These are phyloP conservation scores for Crataegus laevigata DNA, from an alignment of 306 rosid species.

Conservation along the genomic window DNA sequence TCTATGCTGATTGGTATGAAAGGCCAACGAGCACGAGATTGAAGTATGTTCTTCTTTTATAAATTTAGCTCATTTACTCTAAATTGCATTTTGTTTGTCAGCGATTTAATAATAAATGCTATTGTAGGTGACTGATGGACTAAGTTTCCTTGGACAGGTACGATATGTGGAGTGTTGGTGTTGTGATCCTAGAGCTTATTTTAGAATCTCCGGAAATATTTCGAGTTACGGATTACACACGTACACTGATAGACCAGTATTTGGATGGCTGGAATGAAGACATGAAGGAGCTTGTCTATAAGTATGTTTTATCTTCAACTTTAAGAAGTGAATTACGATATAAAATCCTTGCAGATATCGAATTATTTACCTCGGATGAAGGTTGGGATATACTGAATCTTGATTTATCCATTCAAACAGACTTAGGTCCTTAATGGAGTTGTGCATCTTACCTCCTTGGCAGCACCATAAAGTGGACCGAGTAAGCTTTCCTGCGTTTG, in stretches of 20 bases:
- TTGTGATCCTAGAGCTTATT: constrained; percentile 85
- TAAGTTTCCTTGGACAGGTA: constrained; percentile 56
- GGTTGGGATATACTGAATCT: too few species aligned
- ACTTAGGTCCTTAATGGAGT: too few species aligned
- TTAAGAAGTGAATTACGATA: too few species aligned
- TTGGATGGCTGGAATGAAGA: constrained; percentile 84
- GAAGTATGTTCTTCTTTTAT: constrained; percentile 57
- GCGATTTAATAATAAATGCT: neutral
- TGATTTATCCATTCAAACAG: too few species aligned
- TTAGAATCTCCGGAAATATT: too few species aligned
- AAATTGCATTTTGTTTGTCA: neutral
- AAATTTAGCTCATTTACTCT: constrained; percentile 13
- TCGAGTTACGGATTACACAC: constrained; percentile 67
- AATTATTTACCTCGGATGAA: too few species aligned
- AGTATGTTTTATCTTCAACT: too few species aligned
- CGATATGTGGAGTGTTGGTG: constrained; percentile 98
- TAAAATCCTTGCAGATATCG: too few species aligned
- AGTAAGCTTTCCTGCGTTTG: too few species aligned
- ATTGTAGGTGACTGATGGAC: too few species aligned
- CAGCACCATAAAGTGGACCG: too few species aligned
- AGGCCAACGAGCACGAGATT: constrained; percentile 56
- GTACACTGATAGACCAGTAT: constrained; percentile 73
- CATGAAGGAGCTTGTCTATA: constrained; percentile 76
- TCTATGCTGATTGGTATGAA: constrained; percentile 75
- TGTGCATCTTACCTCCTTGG: too few species aligned